Conservation (phyloP, 2,329 filamentous ascomycete species). For the Acrodontium crateriforme region DNA sequence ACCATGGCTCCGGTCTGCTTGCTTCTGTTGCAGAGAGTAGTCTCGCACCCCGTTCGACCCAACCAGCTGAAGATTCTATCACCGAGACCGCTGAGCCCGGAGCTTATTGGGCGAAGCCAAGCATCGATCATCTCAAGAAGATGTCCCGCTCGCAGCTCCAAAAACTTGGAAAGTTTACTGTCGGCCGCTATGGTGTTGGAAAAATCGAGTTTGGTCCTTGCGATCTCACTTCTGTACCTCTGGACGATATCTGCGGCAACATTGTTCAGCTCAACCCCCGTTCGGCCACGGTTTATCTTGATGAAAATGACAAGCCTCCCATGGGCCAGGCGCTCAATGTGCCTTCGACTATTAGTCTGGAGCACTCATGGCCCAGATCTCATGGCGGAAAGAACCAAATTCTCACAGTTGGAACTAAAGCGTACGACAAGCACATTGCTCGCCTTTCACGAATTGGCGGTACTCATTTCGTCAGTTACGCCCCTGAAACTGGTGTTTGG, state of each 20-base stretch:
- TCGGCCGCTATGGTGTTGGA: constrained; percentile 72
- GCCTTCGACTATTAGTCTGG: constrained; percentile 71
- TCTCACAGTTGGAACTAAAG: constrained; percentile 46
- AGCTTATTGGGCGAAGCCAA: constrained; percentile 76
- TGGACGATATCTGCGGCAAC: constrained; percentile 64
- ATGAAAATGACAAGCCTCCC: constrained; percentile 62
- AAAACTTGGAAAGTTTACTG: constrained; percentile 58
- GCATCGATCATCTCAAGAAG: constrained; percentile 56
- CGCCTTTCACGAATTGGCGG: constrained; percentile 65
- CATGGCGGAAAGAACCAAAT: constrained; percentile 39
- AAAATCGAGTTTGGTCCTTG: constrained; percentile 58
- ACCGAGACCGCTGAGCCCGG: constrained; percentile 39
- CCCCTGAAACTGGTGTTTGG: constrained; percentile 72
- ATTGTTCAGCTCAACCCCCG: constrained; percentile 67
- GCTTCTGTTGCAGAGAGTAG: constrained; percentile 66
- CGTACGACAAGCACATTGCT: constrained; percentile 68
- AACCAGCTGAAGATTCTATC: neutral
- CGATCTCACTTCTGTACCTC: constrained; percentile 63
- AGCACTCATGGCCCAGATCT: constrained; percentile 83
- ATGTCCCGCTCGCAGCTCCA: constrained; percentile 72
- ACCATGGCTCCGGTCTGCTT: constrained; percentile 31
- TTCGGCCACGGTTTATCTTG: constrained; percentile 75
- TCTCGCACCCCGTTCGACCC: constrained; percentile 15
- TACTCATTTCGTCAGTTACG: constrained; percentile 72
- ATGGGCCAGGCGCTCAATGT: constrained; percentile 85